A percentile compares a stretch with the other conserved stretches of the same genome.
phyloP scores from a whole-genome alignment of 768 basidiomycete genomes.

The Termitomyces sp. region DNA sequence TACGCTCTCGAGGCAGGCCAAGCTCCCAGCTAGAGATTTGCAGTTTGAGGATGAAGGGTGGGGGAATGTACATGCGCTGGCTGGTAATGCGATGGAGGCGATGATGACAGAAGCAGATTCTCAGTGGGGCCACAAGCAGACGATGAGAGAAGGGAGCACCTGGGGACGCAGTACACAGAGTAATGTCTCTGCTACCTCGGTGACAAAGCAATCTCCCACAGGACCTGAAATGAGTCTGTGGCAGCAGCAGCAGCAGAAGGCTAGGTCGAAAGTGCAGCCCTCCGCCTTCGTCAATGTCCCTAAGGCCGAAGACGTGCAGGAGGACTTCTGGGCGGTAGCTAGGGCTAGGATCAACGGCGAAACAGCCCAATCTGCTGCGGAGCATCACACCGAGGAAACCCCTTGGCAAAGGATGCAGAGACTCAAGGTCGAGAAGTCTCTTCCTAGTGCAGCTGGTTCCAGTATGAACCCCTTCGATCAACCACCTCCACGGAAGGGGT shows the following conservation, averaged over 20 bases:
- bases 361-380: background rate
- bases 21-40: background rate
- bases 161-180: background rate
- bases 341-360: background rate
- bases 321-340: slow-evolving; percentile 1
- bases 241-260: slow-evolving; percentile 2
- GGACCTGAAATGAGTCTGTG: background rate
- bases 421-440: slow-evolving; percentile 2
- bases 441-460: background rate
- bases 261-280: background rate
- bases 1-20: background rate
- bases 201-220: background rate
- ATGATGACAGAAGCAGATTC: background rate
- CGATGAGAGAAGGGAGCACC: background rate
- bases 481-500: background rate
- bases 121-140: slow-evolving; percentile 1
- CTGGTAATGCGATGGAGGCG: background rate
- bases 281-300: background rate
- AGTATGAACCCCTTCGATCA: slow-evolving; percentile 5
- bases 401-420: slow-evolving; percentile 12
- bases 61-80: background rate
- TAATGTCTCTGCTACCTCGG: background rate
- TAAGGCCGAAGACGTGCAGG: background rate
- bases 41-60: slow-evolving; percentile 1
- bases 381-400: slow-evolving; percentile 7